Evolutionary conservation across 2,329 filamentous ascomycete genomes (phyloP).

Genomic region (Pyrenophora teres): DNA sequence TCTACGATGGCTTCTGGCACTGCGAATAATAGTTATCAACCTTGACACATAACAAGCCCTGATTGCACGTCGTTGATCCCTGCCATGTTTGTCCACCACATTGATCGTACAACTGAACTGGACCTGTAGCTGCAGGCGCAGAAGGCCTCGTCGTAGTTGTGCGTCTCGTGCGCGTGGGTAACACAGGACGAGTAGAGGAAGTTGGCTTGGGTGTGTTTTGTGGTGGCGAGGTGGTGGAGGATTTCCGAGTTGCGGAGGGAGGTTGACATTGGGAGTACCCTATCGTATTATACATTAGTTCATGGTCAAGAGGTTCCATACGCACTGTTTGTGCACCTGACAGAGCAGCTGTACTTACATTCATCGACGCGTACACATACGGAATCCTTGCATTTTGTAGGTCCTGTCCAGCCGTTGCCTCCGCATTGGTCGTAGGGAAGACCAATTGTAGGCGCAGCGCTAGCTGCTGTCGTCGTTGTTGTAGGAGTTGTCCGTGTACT

Average conservation of each 20-base stretch:
- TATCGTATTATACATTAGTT: neutral
- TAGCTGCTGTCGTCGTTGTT: slow-evolving; percentile 3
- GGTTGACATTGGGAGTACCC: slow-evolving; percentile 19
- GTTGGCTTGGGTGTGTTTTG: slow-evolving; percentile 3
- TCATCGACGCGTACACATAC: slow-evolving; percentile 15
- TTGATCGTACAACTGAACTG: slow-evolving; percentile 13
- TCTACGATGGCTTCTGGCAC: slow-evolving; percentile 13
- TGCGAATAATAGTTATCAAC: slow-evolving; percentile 24
- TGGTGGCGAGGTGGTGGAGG: neutral
- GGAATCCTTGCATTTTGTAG: slow-evolving; percentile 20
- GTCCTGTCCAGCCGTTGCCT: slow-evolving; percentile 18
- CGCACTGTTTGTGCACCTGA: no score
- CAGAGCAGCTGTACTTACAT: slow-evolving; percentile 5
- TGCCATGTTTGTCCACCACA: neutral
- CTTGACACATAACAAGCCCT: slow-evolving; percentile 15
- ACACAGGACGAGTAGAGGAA: neutral
- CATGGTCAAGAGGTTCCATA: no score
- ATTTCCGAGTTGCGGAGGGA: neutral
- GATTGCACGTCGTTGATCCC: slow-evolving; percentile 8
- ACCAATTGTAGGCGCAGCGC: slow-evolving; percentile 13
- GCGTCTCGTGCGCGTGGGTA: neutral
- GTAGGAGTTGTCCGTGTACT: slow-evolving; percentile 17
- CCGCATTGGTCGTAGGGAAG: slow-evolving; percentile 9
- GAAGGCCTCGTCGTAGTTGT: slow-evolving; percentile 1
- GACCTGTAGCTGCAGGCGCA: slow-evolving; percentile 6